A percentile compares a stretch with the other conserved stretches of the same genome.
These are phyloP conservation scores for Cucurbitaria berberidis DNA, from an alignment of 2,329 filamentous ascomycete species.

Conservation along the genomic window DNA sequence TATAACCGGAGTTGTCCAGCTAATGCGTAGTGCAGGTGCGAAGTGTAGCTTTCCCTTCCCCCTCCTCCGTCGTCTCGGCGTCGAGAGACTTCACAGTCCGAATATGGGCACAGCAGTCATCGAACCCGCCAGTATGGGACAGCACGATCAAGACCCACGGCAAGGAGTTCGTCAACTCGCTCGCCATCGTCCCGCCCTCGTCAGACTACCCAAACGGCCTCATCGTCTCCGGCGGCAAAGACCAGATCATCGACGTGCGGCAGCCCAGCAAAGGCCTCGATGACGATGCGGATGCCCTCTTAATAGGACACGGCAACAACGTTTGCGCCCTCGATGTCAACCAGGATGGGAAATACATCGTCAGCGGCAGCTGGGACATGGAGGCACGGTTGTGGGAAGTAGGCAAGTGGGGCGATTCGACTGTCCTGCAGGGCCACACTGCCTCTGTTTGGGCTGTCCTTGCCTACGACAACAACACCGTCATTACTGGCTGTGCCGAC, in stretches of 20 bases:
- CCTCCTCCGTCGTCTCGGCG: conserved; percentile 77
- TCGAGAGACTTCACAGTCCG: conserved; percentile 92
- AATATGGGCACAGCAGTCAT: conserved; percentile 75
- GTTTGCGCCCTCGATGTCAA: conserved; percentile 85
- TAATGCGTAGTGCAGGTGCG: conserved; percentile 69
- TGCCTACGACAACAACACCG: conserved; percentile 76
- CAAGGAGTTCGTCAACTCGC: conserved; percentile 83
- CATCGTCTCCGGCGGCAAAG: conserved; percentile 85
- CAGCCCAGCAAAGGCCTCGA: conserved; percentile 69
- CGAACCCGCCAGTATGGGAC: conserved; percentile 74
- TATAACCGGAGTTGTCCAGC: not conserved
- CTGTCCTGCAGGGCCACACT: conserved; percentile 75
- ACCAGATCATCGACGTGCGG: conserved; percentile 90
- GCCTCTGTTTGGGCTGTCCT: conserved; percentile 92
- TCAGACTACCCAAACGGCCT: conserved; percentile 75
- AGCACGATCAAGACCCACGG: conserved; percentile 79
- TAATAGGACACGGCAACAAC: conserved; percentile 86
- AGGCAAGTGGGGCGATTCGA: conserved; percentile 80
- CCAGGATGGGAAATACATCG: conserved; percentile 72
- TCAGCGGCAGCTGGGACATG: conserved; percentile 94
- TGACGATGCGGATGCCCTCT: conserved; percentile 81
- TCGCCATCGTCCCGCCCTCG: conserved; percentile 77
- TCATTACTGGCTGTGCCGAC: conserved; percentile 85
- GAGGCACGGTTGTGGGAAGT: conserved; percentile 86
- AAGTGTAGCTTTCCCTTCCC: conserved; percentile 76